phyloP scores from a whole-genome alignment of 2,329 filamentous ascomycete species.

The Colletotrichum zoysiae region DNA sequence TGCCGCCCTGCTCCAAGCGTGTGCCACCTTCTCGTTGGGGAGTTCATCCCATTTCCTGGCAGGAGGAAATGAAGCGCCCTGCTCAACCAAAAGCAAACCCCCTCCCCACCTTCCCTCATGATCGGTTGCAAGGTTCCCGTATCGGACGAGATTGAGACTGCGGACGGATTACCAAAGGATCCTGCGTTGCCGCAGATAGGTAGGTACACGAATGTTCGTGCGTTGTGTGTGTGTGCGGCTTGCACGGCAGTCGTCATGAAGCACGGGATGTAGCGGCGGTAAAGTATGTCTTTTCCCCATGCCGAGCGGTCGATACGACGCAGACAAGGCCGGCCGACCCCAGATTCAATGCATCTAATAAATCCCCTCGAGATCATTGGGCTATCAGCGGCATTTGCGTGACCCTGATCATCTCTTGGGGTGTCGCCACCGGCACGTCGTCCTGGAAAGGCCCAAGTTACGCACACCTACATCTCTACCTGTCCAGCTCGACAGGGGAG shows the following conservation, averaged over 20 bases:
- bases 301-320: conserved; percentile 23
- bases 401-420: conserved; percentile 32
- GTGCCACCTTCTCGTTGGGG: conserved; percentile 18
- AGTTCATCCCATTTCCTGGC: conserved; percentile 30
- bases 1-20: conserved; percentile 29
- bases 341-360: neutral
- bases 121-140: conserved; percentile 34
- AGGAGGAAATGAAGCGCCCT: conserved; percentile 38
- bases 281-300: neutral
- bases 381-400: conserved; percentile 3
- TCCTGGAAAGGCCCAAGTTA: neutral
- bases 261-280: conserved; percentile 13
- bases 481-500: neutral
- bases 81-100: conserved; percentile 24
- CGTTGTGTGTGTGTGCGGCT: conserved; percentile 25
- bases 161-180: conserved; percentile 33
- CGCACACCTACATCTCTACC: neutral
- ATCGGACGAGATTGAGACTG: conserved; percentile 29
- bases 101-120: conserved; percentile 16
- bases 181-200: conserved; percentile 32
- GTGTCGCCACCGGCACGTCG: conserved; percentile 9
- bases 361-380: conserved; percentile 1
- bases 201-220: conserved; percentile 31
- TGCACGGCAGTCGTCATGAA: conserved; percentile 28
- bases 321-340: neutral